Evolutionary conservation across 2,329 filamentous ascomycete species (phyloP).

Genomic region (Penicillium sp.): DNA sequence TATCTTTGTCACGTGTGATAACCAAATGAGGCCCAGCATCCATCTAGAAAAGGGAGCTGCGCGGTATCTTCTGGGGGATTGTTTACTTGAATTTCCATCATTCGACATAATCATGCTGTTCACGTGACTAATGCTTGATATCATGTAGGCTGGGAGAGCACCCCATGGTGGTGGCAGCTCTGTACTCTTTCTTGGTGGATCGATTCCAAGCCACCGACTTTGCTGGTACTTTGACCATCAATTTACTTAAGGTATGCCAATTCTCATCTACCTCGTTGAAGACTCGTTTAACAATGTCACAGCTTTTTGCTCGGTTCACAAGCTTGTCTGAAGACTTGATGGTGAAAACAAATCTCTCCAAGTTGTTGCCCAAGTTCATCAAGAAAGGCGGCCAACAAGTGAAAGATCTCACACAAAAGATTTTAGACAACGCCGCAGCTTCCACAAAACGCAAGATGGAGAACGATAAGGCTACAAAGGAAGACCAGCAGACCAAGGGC

Average conservation of each 20-base stretch:
- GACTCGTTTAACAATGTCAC: conserved; percentile 24
- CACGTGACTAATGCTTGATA: conserved; percentile 29
- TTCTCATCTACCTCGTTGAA: neutral
- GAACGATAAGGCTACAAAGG: conserved; percentile 38
- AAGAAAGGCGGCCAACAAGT: conserved; percentile 61
- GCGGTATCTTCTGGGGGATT: neutral
- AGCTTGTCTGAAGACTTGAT: conserved; percentile 60
- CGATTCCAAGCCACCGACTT: conserved; percentile 51
- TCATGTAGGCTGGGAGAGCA: conserved; percentile 51
- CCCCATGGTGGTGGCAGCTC: conserved; percentile 47
- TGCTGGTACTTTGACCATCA: conserved; percentile 46
- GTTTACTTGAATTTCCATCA: neutral
- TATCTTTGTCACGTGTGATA: conserved; percentile 1
- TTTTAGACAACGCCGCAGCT: conserved; percentile 52
- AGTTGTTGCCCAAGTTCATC: conserved; percentile 57
- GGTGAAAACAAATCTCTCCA: conserved; percentile 61
- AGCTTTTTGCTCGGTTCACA: conserved; percentile 57
- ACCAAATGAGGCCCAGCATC: neutral
- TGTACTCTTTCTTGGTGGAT: conserved; percentile 52
- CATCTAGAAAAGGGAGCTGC: conserved; percentile 6
- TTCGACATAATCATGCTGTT: neutral
- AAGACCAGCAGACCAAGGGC: conserved; percentile 31
- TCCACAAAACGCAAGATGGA: conserved; percentile 48
- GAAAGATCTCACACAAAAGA: conserved; percentile 57
- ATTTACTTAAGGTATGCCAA: conserved; percentile 48